Evolutionary conservation across 1,284 basidiomycete genomes (phyloP).

Genomic region (Cutaneotrichosporon dermatis): DNA sequence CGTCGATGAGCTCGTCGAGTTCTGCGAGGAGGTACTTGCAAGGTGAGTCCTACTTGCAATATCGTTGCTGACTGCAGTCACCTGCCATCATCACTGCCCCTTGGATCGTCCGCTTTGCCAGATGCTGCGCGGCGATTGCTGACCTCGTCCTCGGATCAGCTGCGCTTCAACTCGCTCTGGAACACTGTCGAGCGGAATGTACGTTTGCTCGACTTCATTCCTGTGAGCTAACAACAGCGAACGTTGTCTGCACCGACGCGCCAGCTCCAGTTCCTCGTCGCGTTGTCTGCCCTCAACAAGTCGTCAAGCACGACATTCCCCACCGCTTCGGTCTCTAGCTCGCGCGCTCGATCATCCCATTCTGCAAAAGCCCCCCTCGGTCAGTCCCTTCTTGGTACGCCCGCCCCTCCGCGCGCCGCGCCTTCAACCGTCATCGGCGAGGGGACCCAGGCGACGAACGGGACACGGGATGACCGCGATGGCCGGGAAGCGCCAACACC

Average conservation of each 20-base stretch:
- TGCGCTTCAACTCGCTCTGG: conserved; percentile 11
- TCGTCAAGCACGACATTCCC: conserved; percentile 2
- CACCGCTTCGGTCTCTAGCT: background rate
- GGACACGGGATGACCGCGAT: too few relatives aligned
- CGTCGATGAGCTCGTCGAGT: conserved; percentile 39
- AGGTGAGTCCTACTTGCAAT: conserved; percentile 25
- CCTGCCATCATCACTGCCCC: conserved; percentile 15
- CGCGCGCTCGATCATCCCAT: too few relatives aligned
- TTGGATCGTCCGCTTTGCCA: conserved; percentile 4
- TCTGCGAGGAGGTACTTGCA: conserved; percentile 37
- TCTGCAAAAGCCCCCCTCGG: too few relatives aligned
- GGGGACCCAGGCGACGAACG: too few relatives aligned
- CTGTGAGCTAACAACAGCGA: conserved; percentile 20
- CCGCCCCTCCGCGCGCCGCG: background rate
- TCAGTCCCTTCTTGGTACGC: background rate
- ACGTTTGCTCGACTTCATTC: background rate
- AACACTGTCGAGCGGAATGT: conserved; percentile 10
- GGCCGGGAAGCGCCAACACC: too few relatives aligned
- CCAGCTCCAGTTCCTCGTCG: conserved; percentile 43
- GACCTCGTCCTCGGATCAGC: background rate
- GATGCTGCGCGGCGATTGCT: conserved; percentile 13
- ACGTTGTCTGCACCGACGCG: conserved; percentile 34
- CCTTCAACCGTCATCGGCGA: too few relatives aligned
- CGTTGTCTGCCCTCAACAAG: conserved; percentile 29
- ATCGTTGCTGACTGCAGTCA: conserved; percentile 8